Percentiles rank a stretch among this genome's conserved stretches.
These are phyloP conservation scores for Casuarina cunninghamiana DNA, from an alignment of 306 rosid species.

Conservation along the genomic window DNA sequence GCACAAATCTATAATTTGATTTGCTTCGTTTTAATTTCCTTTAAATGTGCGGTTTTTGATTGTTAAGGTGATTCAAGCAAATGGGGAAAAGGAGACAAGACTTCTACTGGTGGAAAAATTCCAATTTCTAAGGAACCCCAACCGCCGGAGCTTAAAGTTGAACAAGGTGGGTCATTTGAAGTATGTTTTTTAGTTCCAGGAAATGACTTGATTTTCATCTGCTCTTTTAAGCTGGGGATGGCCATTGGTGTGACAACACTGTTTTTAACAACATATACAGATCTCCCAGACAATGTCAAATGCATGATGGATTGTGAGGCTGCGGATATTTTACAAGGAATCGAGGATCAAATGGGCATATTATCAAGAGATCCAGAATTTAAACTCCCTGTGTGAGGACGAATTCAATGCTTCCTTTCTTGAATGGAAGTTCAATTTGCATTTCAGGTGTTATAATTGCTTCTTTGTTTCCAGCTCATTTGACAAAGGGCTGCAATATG, in stretches of 20 bases:
- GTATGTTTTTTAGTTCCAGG: constrained; percentile 14
- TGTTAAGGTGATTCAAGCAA: constrained; percentile 38
- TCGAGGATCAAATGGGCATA: constrained; percentile 66
- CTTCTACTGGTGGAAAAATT: constrained; percentile 43
- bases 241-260: constrained; percentile 3
- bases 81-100: constrained; percentile 66
- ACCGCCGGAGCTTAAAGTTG: constrained; percentile 54
- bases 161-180: constrained; percentile 54
- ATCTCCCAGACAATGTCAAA: constrained; percentile 63
- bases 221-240: background rate
- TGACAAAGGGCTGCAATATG: constrained; percentile 78
- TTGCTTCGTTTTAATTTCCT: constrained; percentile 13
- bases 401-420: constrained; percentile 9
- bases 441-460: constrained; percentile 19
- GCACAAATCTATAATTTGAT: background rate
- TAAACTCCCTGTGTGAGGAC: constrained; percentile 67
- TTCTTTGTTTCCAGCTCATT: constrained; percentile 57
- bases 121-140: constrained; percentile 41
- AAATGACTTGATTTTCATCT: background rate
- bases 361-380: constrained; percentile 75
- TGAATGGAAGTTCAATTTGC: constrained; percentile 10
- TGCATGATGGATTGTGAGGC: constrained; percentile 92
- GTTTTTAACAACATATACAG: constrained; percentile 44
- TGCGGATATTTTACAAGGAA: constrained; percentile 56
- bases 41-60: constrained; percentile 9